Evolutionary conservation across 495 filamentous ascomycete genomes (phyloP).

Genomic region (Pyronema domesticum): DNA sequence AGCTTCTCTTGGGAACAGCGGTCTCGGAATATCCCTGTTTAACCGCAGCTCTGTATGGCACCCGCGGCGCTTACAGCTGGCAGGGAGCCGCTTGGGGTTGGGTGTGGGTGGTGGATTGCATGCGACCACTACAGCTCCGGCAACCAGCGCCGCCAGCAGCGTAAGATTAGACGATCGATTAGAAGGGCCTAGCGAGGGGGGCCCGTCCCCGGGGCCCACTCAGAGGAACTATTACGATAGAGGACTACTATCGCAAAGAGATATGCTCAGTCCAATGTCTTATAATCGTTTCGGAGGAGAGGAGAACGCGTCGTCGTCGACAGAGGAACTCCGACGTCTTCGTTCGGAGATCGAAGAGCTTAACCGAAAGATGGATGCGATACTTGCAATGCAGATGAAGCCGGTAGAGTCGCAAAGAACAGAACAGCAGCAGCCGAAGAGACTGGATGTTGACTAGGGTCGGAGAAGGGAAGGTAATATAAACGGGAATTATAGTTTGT

Average conservation of each 20-base stretch:
- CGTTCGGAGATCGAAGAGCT: constrained; percentile 24
- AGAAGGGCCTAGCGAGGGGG: constrained; percentile 9
- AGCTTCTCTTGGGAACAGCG: not conserved
- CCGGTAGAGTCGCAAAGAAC: too few species aligned
- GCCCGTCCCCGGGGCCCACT: too few species aligned
- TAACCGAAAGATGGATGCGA: constrained; percentile 25
- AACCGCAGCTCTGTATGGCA: not conserved
- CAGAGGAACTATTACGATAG: too few species aligned
- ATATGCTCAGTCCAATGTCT: not conserved
- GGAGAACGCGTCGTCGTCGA: not conserved
- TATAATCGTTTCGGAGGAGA: not conserved
- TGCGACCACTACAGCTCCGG: constrained; percentile 17
- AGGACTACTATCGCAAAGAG: too few species aligned
- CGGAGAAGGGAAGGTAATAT: constrained; percentile 9
- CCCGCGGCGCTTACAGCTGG: constrained; percentile 2
- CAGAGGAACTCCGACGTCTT: constrained; percentile 20
- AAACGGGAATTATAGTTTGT: constrained; percentile 9
- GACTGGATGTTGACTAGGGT: not conserved
- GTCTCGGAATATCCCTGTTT: not conserved
- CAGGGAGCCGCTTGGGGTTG: constrained; percentile 20
- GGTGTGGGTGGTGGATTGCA: constrained; percentile 22
- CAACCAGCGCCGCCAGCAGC: constrained; percentile 19
- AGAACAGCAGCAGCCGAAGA: not conserved
- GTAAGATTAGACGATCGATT: constrained; percentile 16
- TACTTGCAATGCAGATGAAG: constrained; percentile 12